phyloP scores from a whole-genome alignment of 805 yeast genomes.

The Schwanniomyces polymorphus region DNA sequence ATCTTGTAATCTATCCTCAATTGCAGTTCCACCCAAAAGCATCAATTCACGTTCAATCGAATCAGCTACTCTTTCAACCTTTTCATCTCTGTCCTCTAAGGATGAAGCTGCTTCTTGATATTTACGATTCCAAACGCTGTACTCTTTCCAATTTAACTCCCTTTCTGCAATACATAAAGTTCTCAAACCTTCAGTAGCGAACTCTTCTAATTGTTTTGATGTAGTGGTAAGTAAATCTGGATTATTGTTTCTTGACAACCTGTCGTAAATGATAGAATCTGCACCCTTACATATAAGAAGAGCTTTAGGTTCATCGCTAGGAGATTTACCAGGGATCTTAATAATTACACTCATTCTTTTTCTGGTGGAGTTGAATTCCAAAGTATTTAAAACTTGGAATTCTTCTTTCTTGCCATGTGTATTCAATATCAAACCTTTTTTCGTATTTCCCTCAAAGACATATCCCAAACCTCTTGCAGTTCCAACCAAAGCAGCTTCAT shows the following conservation, averaged over 20 bases:
- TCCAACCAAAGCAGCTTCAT: constrained; percentile 82
- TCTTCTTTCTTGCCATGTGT: constrained; percentile 72
- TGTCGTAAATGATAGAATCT: constrained; percentile 72
- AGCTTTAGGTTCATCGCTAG: constrained; percentile 44
- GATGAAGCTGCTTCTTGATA: constrained; percentile 69
- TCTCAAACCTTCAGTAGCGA: constrained; percentile 81
- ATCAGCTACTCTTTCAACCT: constrained; percentile 74
- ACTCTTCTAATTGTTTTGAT: constrained; percentile 72
- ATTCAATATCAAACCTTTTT: constrained; percentile 63
- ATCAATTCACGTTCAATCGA: constrained; percentile 65
- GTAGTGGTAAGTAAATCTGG: constrained; percentile 58
- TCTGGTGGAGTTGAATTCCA: constrained; percentile 82
- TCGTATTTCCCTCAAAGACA: constrained; percentile 63
- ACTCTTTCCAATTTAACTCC: constrained; percentile 62
- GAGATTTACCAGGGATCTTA: constrained; percentile 62
- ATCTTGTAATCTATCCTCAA: constrained; percentile 81
- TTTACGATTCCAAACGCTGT: constrained; percentile 59
- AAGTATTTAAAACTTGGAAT: constrained; percentile 65
- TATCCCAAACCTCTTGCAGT: constrained; percentile 81
- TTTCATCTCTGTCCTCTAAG: constrained; percentile 61
- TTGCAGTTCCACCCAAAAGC: constrained; percentile 81
- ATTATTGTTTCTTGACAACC: constrained; percentile 50
- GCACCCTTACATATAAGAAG: constrained; percentile 82
- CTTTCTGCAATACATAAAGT: constrained; percentile 78
- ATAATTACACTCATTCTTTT: constrained; percentile 85